Conservation (phyloP, 2,329 filamentous ascomycete species). For the Hirsutella minnesotensis region DNA sequence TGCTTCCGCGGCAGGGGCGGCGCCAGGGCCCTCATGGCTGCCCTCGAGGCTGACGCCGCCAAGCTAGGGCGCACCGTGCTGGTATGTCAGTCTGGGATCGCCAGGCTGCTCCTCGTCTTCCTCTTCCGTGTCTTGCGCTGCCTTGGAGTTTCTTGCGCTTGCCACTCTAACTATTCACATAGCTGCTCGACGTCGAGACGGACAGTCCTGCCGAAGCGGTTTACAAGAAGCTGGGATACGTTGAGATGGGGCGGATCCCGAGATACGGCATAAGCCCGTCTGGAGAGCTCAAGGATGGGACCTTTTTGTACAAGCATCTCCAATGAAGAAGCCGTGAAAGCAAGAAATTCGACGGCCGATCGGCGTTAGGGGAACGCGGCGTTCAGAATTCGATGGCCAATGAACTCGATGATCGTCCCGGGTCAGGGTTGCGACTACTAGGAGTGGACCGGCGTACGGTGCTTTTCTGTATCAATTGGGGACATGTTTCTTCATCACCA, state of each 20-base stretch:
- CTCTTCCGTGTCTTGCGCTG: neutral
- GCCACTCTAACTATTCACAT: neutral
- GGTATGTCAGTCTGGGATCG: conserved; percentile 24
- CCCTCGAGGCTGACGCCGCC: conserved; percentile 43
- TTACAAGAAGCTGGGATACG: conserved; percentile 45
- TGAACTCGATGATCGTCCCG: too few species aligned
- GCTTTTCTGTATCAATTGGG: too few species aligned
- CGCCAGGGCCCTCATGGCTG: conserved; percentile 36
- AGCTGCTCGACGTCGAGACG: conserved; percentile 42
- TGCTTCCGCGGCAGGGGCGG: conserved; percentile 37
- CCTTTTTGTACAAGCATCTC: conserved; percentile 50
- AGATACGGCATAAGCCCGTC: conserved; percentile 37
- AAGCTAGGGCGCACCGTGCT: conserved; percentile 37
- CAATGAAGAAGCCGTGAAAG: neutral
- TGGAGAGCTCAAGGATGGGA: conserved; percentile 35
- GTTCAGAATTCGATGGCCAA: too few species aligned
- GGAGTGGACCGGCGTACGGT: too few species aligned
- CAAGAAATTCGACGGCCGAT: neutral
- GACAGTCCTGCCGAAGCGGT: conserved; percentile 39
- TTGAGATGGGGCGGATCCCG: conserved; percentile 41
- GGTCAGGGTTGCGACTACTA: too few species aligned
- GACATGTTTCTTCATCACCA: too few species aligned
- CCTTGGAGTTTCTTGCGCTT: neutral
- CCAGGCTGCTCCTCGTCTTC: neutral
- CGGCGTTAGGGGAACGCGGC: too few species aligned